Conservation (phyloP, 306 rosid genomes). For the Chamaecrista fasciculata region DNA sequence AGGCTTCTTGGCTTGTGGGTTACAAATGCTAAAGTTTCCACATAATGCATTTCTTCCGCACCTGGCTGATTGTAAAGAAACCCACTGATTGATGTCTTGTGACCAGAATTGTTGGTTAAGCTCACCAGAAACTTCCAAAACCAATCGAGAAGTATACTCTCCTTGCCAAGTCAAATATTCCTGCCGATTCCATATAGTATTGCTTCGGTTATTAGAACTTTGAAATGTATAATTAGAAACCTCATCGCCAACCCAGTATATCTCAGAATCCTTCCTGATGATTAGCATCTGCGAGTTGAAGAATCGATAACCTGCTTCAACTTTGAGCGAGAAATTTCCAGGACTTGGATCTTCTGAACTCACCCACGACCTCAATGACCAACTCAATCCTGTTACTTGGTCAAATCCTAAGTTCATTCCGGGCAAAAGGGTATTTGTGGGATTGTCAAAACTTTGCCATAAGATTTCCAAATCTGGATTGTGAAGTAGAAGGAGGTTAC, state of each 20-base stretch:
- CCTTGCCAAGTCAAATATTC: not conserved
- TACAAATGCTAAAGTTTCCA: slow-evolving; percentile 13
- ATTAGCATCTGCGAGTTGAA: not conserved
- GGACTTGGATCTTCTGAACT: slow-evolving; percentile 11
- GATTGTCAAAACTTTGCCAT: slow-evolving; percentile 31
- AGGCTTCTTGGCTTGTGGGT: not conserved
- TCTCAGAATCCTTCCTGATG: not conserved
- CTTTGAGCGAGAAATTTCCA: slow-evolving; percentile 5
- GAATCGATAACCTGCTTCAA: not conserved
- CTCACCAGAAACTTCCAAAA: slow-evolving; percentile 33
- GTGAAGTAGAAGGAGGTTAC: slow-evolving; percentile 20
- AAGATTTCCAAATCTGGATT: not conserved
- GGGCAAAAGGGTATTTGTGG: slow-evolving; percentile 22
- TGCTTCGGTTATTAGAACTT: not conserved
- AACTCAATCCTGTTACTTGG: not conserved
- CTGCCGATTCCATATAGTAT: not conserved
- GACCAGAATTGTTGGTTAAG: slow-evolving; percentile 14
- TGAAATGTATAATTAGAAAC: not conserved
- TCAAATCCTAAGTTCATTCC: slow-evolving; percentile 12
- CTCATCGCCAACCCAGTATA: slow-evolving; percentile 8
- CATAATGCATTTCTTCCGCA: not conserved
- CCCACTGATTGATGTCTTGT: not conserved
- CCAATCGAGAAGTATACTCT: not conserved
- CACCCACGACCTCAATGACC: slow-evolving; percentile 5
- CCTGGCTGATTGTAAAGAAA: not conserved